phyloP scores from a whole-genome alignment of 106 monocot species.

The Allium fistulosum region DNA sequence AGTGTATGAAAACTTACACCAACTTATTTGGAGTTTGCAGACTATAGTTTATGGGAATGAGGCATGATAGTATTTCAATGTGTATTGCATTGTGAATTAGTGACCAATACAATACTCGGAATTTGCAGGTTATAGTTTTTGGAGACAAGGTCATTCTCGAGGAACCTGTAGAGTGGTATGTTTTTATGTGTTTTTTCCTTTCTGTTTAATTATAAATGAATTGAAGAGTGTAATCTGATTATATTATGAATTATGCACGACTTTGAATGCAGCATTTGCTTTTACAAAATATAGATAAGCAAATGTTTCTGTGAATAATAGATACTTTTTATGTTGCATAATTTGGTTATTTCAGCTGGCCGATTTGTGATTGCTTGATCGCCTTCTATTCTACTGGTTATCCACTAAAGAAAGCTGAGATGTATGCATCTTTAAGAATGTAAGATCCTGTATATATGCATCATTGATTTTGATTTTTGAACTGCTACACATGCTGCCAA shows the following conservation, averaged over 20 bases:
- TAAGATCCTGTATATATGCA: constrained; percentile 15
- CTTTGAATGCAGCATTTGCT: not conserved
- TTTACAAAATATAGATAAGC: not conserved
- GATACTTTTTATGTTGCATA: not conserved
- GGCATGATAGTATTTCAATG: too few relatives aligned
- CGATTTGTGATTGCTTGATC: constrained; percentile 97
- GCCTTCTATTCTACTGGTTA: constrained; percentile 97
- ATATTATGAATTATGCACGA: not conserved
- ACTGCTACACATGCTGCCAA: too few relatives aligned
- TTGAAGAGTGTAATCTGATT: too few relatives aligned
- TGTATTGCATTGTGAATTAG: too few relatives aligned
- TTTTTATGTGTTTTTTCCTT: not conserved
- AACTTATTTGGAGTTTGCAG: too few relatives aligned
- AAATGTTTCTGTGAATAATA: not conserved
- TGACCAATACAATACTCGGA: too few relatives aligned
- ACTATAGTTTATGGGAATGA: too few relatives aligned
- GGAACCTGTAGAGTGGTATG: constrained; percentile 80
- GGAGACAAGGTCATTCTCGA: constrained; percentile 91
- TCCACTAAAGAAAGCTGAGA: constrained; percentile 77
- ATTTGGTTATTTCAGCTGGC: constrained; percentile 66
- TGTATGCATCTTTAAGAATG: constrained; percentile 77
- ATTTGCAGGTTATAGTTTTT: constrained; percentile 72
- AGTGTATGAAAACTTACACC: too few relatives aligned
- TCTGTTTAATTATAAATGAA: not conserved
- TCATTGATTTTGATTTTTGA: too few relatives aligned